These are phyloP conservation scores for Pythium scleroteichum DNA, from an alignment of 352 stramenopile genomes.

Conservation along the genomic window DNA sequence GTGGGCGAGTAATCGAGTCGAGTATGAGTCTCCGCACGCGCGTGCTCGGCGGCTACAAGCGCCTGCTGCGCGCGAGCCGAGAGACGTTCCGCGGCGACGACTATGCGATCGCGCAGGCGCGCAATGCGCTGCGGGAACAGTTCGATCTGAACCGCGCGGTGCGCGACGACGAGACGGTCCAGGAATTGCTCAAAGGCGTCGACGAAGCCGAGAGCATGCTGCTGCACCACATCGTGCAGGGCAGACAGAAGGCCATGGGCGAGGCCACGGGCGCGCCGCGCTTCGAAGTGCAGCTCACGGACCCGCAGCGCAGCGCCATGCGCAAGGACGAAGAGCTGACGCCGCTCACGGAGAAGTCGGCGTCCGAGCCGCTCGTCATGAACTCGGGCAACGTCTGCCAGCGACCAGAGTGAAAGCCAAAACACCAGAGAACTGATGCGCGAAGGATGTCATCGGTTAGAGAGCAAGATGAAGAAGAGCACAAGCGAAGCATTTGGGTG, in stretches of 20 bases:
- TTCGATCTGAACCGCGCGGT: conserved; percentile 67
- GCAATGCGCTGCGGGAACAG: conserved; percentile 60
- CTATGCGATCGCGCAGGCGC: conserved; percentile 66
- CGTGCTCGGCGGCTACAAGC: conserved; percentile 76
- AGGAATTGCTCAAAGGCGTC: conserved; percentile 71
- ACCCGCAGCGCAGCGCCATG: conserved; percentile 75
- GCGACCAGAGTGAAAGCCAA: conserved; percentile 35
- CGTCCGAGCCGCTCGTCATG: conserved; percentile 68
- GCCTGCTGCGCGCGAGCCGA: conserved; percentile 71
- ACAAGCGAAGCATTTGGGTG: too few relatives aligned
- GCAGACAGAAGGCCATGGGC: conserved; percentile 47
- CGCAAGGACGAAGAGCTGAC: conserved; percentile 84
- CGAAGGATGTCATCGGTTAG: too few relatives aligned
- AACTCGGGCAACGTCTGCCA: conserved; percentile 82
- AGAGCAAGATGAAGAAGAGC: background rate
- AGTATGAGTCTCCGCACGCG: conserved; percentile 56
- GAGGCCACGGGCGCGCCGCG: conserved; percentile 31
- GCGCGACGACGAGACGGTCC: conserved; percentile 46
- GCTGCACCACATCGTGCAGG: conserved; percentile 87
- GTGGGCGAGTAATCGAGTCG: too few relatives aligned
- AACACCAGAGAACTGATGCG: too few relatives aligned
- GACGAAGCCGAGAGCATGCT: conserved; percentile 83
- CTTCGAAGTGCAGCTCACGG: conserved; percentile 79
- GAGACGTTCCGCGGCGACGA: conserved; percentile 71
- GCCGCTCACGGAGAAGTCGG: conserved; percentile 76